Conservation (phyloP, 495 filamentous ascomycete species). For the Trichoderma reesei region DNA sequence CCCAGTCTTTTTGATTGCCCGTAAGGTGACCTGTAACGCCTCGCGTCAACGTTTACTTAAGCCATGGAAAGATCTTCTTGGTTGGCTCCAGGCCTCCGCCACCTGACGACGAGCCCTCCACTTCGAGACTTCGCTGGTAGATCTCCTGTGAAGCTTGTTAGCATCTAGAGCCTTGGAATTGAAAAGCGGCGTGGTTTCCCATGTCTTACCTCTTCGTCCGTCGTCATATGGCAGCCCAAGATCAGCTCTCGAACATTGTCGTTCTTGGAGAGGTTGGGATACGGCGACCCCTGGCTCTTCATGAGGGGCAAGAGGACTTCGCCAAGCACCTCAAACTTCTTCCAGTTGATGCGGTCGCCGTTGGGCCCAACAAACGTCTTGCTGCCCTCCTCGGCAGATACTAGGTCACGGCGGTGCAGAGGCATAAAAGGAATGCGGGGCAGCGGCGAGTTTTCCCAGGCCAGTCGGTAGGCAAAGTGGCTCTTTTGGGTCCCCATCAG, state of each 20-base stretch:
- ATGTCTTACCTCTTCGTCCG: slow-evolving; percentile 49
- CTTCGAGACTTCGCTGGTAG: slow-evolving; percentile 48
- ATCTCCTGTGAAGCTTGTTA: slow-evolving; percentile 41
- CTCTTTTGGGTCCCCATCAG: slow-evolving; percentile 88
- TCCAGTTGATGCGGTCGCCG: slow-evolving; percentile 83
- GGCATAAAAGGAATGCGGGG: slow-evolving; percentile 91
- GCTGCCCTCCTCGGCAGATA: slow-evolving; percentile 87
- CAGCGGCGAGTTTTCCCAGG: slow-evolving; percentile 87
- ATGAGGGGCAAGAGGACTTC: slow-evolving; percentile 85
- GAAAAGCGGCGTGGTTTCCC: neutral
- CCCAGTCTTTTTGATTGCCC: neutral
- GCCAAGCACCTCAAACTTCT: slow-evolving; percentile 93
- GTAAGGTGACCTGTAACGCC: neutral
- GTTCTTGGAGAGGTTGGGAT: slow-evolving; percentile 55
- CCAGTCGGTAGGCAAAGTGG: slow-evolving; percentile 87
- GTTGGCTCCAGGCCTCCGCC: slow-evolving; percentile 24
- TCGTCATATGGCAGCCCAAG: slow-evolving; percentile 50
- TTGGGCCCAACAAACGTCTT: slow-evolving; percentile 72
- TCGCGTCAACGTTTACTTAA: slow-evolving; percentile 26
- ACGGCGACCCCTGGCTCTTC: slow-evolving; percentile 78
- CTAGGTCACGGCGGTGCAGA: slow-evolving; percentile 79
- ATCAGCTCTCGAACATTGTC: slow-evolving; percentile 61
- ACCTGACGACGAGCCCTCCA: slow-evolving; percentile 36
- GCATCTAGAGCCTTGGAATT: slow-evolving; percentile 7
- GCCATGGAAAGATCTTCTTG: slow-evolving; percentile 51